phyloP scores from a whole-genome alignment of 139 green algal genomes.

The Volvox reticuliferus region DNA sequence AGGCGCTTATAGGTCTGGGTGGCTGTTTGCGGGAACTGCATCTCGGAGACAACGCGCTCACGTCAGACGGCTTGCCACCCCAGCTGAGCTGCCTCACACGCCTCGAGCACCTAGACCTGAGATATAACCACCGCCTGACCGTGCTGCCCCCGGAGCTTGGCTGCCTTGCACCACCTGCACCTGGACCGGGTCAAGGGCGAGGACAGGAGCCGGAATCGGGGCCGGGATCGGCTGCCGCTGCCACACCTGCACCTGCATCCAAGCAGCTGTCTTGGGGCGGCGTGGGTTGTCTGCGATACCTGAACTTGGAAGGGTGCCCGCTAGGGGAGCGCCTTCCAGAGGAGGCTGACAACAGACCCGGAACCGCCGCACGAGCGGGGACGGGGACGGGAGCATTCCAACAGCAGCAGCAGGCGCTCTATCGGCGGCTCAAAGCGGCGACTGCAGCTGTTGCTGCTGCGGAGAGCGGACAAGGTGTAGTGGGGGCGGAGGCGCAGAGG shows the following conservation, averaged over 20 bases:
- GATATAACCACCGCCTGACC: background rate
- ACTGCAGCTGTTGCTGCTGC: background rate
- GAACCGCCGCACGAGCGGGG: background rate
- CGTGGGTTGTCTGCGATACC: background rate
- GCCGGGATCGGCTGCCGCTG: background rate
- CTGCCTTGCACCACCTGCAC: background rate
- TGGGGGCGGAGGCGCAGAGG: background rate
- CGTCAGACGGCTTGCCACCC: background rate
- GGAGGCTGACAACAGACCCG: background rate
- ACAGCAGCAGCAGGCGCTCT: constrained; percentile 13
- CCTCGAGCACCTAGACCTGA: constrained; percentile 25
- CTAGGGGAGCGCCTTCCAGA: background rate
- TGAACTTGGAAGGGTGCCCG: constrained; percentile 1
- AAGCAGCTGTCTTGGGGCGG: background rate
- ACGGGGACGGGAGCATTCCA: background rate
- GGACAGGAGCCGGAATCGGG: background rate
- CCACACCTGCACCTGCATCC: background rate
- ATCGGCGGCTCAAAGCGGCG: background rate
- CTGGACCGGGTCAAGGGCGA: background rate
- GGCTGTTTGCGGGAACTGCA: constrained; percentile 15
- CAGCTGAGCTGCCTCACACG: background rate
- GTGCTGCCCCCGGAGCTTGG: background rate
- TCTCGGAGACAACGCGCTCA: constrained; percentile 26
- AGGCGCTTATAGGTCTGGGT: background rate
- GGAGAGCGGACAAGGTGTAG: background rate